phyloP scores from a whole-genome alignment of 345 rosid genomes.

The Euphorbia pulcherrima region DNA sequence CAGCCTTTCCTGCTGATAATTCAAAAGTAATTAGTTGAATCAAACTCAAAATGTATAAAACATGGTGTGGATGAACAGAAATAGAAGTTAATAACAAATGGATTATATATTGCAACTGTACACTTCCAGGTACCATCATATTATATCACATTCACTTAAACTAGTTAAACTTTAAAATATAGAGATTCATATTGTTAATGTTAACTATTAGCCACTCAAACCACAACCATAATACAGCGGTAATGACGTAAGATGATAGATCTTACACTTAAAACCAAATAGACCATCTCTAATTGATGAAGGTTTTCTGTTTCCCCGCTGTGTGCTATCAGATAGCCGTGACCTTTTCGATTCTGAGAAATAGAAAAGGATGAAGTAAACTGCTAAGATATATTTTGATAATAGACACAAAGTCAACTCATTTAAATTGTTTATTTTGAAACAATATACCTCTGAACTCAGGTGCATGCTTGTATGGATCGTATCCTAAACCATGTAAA shows the following conservation, averaged over 20 bases:
- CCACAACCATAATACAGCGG: slow-evolving; percentile 5
- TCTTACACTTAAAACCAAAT: slow-evolving; percentile 76
- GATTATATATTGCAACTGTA: background rate
- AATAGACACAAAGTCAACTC: slow-evolving; percentile 12
- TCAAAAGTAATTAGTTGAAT: slow-evolving; percentile 36
- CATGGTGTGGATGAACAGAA: slow-evolving; percentile 12
- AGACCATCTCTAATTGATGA: slow-evolving; percentile 60
- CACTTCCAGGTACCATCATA: background rate
- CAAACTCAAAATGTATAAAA: slow-evolving; percentile 17
- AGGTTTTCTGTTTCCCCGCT: slow-evolving; percentile 43
- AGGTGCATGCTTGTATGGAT: slow-evolving; percentile 95
- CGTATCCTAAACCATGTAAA: slow-evolving; percentile 80
- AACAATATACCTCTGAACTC: slow-evolving; percentile 76
- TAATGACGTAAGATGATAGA: slow-evolving; percentile 12
- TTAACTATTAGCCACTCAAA: background rate
- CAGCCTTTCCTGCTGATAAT: slow-evolving; percentile 81
- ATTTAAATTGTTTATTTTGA: slow-evolving; percentile 19
- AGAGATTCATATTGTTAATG: no score
- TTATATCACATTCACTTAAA: background rate
- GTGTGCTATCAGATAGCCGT: slow-evolving; percentile 46
- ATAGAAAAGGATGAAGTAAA: slow-evolving; percentile 9
- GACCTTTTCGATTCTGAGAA: slow-evolving; percentile 66
- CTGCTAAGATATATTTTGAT: slow-evolving; percentile 12
- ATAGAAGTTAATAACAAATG: slow-evolving; percentile 14
- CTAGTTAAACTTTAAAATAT: background rate